Evolutionary conservation across 2,329 filamentous ascomycete species (phyloP), one percentile per base, ranked within the genome.

Genomic region (Colletotrichum caudatum): DNA sequence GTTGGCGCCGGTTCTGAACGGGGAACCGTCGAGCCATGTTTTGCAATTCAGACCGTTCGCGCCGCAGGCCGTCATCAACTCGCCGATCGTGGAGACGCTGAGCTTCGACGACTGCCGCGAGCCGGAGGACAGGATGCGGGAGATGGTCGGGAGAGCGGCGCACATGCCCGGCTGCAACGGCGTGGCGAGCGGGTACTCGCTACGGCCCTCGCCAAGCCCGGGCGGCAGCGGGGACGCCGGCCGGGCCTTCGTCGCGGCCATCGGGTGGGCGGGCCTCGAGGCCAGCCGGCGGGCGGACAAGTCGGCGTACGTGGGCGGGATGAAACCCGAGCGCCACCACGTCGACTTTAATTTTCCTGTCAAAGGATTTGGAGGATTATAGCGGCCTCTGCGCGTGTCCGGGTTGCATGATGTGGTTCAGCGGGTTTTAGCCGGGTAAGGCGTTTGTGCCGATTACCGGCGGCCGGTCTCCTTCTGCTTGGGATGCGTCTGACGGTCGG

Each of bases 61-160:
- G 7, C 78, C 77, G 1, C 75, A 76, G 23, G 76, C 76, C 53
- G 74, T 77, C 58, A 77, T 79, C 60, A 76, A 77, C 53, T 75
- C 77, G 2, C 71, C 74, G 20, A 72, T 78, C 54, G 76, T 78
- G 29, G 51, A 88, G 79, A 50, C 85, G 79, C 48, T 84, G 77
- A 69, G 86, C 81, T 66, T 85, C 79, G 64, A 86, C 79, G 60
- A 86, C 82, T 65, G 76, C 74, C 50, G 82, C 79, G 50, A 77
- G 66, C 37, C 84, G 81, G 76, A 85, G 79, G 74, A 76, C 9
- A 69, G 66, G 35, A 73, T 78, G 66, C 75, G 74, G 16, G 73
- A 73, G 46, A 9, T 71, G 20, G 66, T 78, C 11, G 72, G 75
- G 58, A 71, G 72, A n/a, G 75, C 74, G 44, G 74, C 68, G 29